Evolutionary conservation across 1,139 yeast species (phyloP).

Genomic region (Eremothecium gossypii): DNA sequence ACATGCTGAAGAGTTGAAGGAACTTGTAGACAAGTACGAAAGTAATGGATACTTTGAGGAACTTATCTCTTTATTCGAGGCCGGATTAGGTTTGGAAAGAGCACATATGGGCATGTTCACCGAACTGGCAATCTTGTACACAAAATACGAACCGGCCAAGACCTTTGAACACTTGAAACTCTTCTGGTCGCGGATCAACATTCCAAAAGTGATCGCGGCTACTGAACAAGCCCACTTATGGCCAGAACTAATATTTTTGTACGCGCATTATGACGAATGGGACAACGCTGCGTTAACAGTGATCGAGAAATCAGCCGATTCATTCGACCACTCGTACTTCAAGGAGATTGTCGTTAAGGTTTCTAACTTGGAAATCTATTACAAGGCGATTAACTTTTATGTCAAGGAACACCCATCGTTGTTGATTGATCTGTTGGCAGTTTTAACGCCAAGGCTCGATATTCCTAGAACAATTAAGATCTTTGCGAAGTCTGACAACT

Average conservation of each 20-base stretch:
- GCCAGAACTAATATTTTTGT: conserved; percentile 92
- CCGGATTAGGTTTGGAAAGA: conserved; percentile 92
- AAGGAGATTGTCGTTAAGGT: conserved; percentile 93
- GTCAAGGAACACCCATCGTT: conserved; percentile 87
- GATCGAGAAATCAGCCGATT: conserved; percentile 90
- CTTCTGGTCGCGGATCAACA: conserved; percentile 97
- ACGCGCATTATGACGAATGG: conserved; percentile 99
- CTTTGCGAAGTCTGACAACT: conserved; percentile 89
- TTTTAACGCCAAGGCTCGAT: conserved; percentile 83
- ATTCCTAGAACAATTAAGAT: conserved; percentile 91
- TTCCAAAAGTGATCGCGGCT: conserved; percentile 93
- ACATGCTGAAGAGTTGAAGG: conserved; percentile 95
- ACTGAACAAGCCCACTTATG: conserved; percentile 91
- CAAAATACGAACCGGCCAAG: conserved; percentile 83
- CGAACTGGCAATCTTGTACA: conserved; percentile 81
- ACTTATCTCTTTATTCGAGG: conserved; percentile 84
- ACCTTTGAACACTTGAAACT: conserved; percentile 94
- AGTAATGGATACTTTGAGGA: conserved; percentile 86
- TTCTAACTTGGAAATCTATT: conserved; percentile 90
- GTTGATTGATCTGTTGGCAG: conserved; percentile 77
- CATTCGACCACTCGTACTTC: conserved; percentile 89
- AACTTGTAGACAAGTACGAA: conserved; percentile 80
- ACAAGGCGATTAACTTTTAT: conserved; percentile 93
- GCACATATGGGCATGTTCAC: conserved; percentile 99
- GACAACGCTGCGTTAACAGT: conserved; percentile 97